Percentiles rank a stretch among this genome's conserved stretches.
Evolutionary conservation across 192 early-diverging fungal genomes (phyloP).

Genomic region (Coemansia sp.): DNA sequence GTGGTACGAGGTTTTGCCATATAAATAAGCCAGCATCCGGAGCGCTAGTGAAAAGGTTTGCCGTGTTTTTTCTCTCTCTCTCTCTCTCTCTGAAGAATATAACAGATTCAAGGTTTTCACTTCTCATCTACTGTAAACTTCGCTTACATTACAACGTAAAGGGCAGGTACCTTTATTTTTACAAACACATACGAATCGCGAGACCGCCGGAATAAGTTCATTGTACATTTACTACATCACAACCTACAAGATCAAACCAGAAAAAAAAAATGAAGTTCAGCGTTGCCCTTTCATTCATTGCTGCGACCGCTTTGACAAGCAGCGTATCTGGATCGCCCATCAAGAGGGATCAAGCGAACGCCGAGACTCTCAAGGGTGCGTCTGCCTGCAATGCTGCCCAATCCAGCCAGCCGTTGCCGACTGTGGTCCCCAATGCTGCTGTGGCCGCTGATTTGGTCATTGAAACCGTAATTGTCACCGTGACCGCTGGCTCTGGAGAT

Average conservation of each 20-base stretch:
- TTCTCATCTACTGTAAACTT: too few relatives aligned
- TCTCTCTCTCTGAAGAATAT: not conserved
- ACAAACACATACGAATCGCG: too few relatives aligned
- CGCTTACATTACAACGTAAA: too few relatives aligned
- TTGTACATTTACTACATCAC: not conserved
- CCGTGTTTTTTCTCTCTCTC: not conserved
- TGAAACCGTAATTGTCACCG: conserved; percentile 31
- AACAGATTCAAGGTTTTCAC: too few relatives aligned
- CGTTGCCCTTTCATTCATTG: conserved; percentile 12
- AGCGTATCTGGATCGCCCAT: not conserved
- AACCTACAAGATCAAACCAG: too few relatives aligned
- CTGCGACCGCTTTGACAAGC: conserved; percentile 14
- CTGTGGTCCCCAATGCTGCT: not conserved
- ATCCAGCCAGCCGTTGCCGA: not conserved
- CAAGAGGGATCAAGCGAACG: not conserved
- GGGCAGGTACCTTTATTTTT: too few relatives aligned
- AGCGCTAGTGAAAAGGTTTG: too few relatives aligned
- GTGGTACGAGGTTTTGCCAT: too few relatives aligned
- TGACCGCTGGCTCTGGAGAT: conserved; percentile 11
- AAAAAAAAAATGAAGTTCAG: conserved; percentile 22
- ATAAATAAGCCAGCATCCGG: too few relatives aligned
- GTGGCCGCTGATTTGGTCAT: conserved; percentile 9
- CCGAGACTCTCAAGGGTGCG: conserved; percentile 4
- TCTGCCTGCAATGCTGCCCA: not conserved
- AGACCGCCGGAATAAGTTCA: not conserved